Evolutionary conservation across 495 filamentous ascomycete species (phyloP), one percentile per base, ranked within the genome.

Genomic region (Stereocaulon alpinum): DNA sequence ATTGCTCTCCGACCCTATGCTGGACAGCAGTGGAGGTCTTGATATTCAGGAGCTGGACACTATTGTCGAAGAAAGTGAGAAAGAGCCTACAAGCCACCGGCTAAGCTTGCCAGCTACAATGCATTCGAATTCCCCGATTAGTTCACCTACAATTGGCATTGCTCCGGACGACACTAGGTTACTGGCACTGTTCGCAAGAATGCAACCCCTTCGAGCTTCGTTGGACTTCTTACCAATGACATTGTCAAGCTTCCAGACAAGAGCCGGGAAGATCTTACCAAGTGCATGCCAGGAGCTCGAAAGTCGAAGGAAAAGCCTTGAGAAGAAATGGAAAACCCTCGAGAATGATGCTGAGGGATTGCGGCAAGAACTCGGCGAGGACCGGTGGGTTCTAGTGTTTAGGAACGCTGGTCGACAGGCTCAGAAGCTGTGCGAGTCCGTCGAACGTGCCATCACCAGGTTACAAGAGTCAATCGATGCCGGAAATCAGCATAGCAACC

Each of bases 161-260:
- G 80, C 82, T 0, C 82, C 86, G 63, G 88, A 96, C 56, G 89
- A 95, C 65, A 83, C 82, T 51, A 80, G 79, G 44, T 75, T 98
- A 17, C 79, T 96, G 52, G 89, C 86, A 6, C 72, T 98, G 43
- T 95, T 96, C 73, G 93, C 93, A 2, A 79, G 91, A 55, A 93
- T 97, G 85, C 92, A 96, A 66, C 93, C 93, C 3, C 75, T 98
- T 34, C 79, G 90, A 44, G 93, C 93, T 2, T 96, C 91, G 4
- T 73, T 98, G 51, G 92, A 96, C 70, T 97, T 98, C 67, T 74
- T 98, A 41, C 93, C 93, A n/a, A 96, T 97, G 92, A 78, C 91
- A 51, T 72, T 98, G 2, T 87, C 88, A 15, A 86, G 84, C 57
- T 98, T 97, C 67, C 82, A 91, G 58, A 71, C 76, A 0, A 80